Evolutionary conservation across 768 basidiomycete species (phyloP).

Genomic region (Boletus rufocinnamomeus): DNA sequence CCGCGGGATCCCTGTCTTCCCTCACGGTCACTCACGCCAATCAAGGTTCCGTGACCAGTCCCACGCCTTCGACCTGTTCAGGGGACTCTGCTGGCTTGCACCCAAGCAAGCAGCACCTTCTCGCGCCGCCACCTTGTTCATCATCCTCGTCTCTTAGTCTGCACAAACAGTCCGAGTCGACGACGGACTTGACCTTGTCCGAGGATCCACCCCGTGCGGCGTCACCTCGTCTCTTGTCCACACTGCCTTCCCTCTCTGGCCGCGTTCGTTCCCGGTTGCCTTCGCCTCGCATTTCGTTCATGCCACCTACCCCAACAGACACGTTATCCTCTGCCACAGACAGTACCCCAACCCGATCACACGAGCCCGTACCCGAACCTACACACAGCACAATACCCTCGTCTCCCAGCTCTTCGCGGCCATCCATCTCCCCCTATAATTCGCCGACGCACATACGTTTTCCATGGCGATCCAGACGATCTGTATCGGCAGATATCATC

Average conservation of each 20-base stretch:
- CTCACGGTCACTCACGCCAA: slow-evolving; percentile 12
- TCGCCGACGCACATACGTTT: slow-evolving; percentile 9
- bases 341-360: not conserved
- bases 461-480: slow-evolving; percentile 13
- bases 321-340: not conserved
- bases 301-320: slow-evolving; percentile 11
- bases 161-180: slow-evolving; percentile 19
- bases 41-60: slow-evolving; percentile 6
- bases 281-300: slow-evolving; percentile 10
- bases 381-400: not conserved
- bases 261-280: slow-evolving; percentile 11
- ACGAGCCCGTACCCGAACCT: not conserved
- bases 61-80: slow-evolving; percentile 22
- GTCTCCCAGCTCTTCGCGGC: not conserved
- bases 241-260: slow-evolving; percentile 27
- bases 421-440: not conserved
- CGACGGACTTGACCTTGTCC: not conserved
- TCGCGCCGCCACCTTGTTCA: slow-evolving; percentile 24
- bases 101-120: slow-evolving; percentile 10
- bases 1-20: slow-evolving; percentile 33
- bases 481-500: slow-evolving; percentile 7
- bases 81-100: slow-evolving; percentile 8
- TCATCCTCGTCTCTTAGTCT: slow-evolving; percentile 33
- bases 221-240: slow-evolving; percentile 28
- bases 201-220: slow-evolving; percentile 18